phyloP scores from a whole-genome alignment of 805 yeast genomes.

The Wickerhamiella vanderwaltii region DNA sequence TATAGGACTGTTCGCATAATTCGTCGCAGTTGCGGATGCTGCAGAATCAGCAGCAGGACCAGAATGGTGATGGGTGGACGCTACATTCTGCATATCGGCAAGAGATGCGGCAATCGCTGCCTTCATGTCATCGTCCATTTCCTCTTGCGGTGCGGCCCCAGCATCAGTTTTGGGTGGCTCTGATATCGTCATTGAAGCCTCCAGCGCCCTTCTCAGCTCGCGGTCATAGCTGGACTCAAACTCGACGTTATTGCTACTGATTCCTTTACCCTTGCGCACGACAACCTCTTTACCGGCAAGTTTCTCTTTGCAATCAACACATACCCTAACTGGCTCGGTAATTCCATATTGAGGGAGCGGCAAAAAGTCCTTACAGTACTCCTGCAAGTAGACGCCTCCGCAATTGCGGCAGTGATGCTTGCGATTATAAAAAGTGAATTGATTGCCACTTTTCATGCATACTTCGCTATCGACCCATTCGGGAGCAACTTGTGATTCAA shows the following conservation, averaged over 20 bases:
- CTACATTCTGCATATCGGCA: constrained; percentile 40
- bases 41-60: not conserved
- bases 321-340: constrained; percentile 78
- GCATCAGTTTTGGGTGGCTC: not conserved
- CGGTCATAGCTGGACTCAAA: constrained; percentile 33
- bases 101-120: constrained; percentile 92
- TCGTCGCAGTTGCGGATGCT: not conserved
- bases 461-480: constrained; percentile 95
- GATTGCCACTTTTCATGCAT: constrained; percentile 82
- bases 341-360: constrained; percentile 79
- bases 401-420: constrained; percentile 96
- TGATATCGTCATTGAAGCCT: constrained; percentile 56
- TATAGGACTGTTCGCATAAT: not conserved
- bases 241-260: constrained; percentile 15
- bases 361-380: constrained; percentile 61
- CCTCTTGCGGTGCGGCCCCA: constrained; percentile 31
- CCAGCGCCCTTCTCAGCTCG: constrained; percentile 65
- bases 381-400: constrained; percentile 86
- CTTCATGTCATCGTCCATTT: constrained; percentile 76
- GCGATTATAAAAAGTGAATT: constrained; percentile 71
- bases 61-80: not conserved
- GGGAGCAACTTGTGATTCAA: constrained; percentile 88
- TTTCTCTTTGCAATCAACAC: constrained; percentile 75
- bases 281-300: constrained; percentile 29
- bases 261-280: not conserved